phyloP scores from a whole-genome alignment of 768 basidiomycete species.

The Leccinum truebloodii region DNA sequence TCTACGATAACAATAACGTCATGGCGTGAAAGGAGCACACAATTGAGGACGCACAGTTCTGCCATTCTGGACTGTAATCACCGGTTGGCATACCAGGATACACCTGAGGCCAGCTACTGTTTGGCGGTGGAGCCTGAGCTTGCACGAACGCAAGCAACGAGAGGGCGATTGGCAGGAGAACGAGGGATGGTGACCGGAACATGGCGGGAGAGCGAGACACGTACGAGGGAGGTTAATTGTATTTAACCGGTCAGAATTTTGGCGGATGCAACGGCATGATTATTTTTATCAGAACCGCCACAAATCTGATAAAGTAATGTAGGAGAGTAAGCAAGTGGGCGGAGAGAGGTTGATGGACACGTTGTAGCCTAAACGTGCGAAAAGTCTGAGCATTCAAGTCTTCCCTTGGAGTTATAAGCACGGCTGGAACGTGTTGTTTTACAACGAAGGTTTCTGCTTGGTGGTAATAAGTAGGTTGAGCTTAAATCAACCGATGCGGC shows the following conservation, averaged over 20 bases:
- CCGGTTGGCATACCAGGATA: conserved; percentile 45
- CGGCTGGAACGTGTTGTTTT: not conserved
- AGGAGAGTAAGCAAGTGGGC: not conserved
- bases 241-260: not conserved
- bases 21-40: not conserved
- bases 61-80: conserved; percentile 60
- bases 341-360: not conserved
- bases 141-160: conserved; percentile 1
- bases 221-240: not conserved
- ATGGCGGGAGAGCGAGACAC: not conserved
- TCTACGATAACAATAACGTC: conserved; percentile 37
- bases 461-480: not conserved
- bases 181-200: not conserved
- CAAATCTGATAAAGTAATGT: not conserved
- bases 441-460: not conserved
- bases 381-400: not conserved
- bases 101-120: conserved; percentile 36
- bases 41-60: conserved; percentile 46
- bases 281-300: conserved; percentile 1
- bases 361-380: conserved; percentile 4
- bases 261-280: not conserved
- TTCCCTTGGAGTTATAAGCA: conserved; percentile 7
- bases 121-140: not conserved
- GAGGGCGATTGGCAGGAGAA: not conserved
- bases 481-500: no score